Evolutionary conservation across 1,139 yeast genomes (phyloP), one percentile per base, ranked within the genome.

Genomic region (Ogataea hybrid): DNA sequence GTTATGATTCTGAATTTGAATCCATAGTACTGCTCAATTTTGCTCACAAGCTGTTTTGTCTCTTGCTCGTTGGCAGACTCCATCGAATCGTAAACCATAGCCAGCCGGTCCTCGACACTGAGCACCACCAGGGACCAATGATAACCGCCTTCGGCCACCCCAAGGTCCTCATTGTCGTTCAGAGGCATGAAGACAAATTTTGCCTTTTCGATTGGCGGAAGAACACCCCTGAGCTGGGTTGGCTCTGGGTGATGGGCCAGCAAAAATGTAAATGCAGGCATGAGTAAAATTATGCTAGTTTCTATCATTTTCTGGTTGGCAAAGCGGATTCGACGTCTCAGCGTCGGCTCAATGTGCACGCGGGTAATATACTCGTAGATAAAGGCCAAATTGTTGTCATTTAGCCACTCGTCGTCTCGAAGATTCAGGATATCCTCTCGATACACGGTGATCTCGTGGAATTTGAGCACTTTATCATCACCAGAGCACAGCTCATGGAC

Each of bases 331-430:
- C 52, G 40, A 52, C 59, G 29, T 38, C 50, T 34, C 28, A 59
- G 39, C 1, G 50, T 46, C 14, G 62, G 62, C 5, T 50, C 31
- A 4, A 56, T 41, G 34, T 64, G 67, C 25, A 59, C 55, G 2
- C 65, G 56, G 44, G 71, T 73, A n/a, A 85, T 61, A 48, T 74
- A 69, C 57, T 82, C 89, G 59, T 72, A 84, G 18, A 81, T 62
- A 45, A 84, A 75, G 1, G 85, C 68, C 28, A 85, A 73, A 49
- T 81, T 78, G 54, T 81, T 82, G 55, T 84, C 94, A 53, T 80
- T 81, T 25, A 85, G 64, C 94, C 94, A 84, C 55, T 81, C 84
- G 23, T 77, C 84, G 36, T 69, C 69, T 39, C 59, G 59, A 28
- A 71, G 59, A 52, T 69, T 73, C 41, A 53, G 63, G 15, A 77